Conservation (phyloP, 306 rosid species). For the Hippophae gyantsensis region DNA sequence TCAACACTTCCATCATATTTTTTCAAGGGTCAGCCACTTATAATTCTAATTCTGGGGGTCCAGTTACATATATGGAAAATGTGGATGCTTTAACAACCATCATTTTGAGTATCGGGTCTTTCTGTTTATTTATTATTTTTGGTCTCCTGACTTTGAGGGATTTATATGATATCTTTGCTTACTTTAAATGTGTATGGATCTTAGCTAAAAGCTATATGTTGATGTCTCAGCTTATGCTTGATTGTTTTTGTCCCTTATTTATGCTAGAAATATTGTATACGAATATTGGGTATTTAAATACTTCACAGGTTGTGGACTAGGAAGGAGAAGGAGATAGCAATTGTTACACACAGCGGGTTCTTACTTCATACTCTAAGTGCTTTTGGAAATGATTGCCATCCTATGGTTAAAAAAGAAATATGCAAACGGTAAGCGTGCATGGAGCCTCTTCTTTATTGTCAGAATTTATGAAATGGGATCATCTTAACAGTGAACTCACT, state of each 20-base stretch:
- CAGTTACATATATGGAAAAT: too few species aligned
- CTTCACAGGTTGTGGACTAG: constrained; percentile 70
- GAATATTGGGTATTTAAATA: constrained; percentile 3
- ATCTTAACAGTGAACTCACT: neutral
- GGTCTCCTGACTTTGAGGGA: too few species aligned
- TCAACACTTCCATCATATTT: too few species aligned
- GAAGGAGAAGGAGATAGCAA: constrained; percentile 75
- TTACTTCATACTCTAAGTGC: constrained; percentile 50
- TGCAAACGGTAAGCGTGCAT: constrained; percentile 52
- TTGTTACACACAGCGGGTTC: constrained; percentile 85
- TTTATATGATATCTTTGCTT: too few species aligned
- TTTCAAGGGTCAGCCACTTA: too few species aligned
- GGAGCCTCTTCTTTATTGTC: constrained; percentile 11
- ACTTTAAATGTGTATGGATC: too few species aligned
- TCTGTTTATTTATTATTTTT: too few species aligned
- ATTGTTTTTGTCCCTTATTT: neutral
- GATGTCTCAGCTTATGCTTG: too few species aligned
- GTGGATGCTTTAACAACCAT: too few species aligned
- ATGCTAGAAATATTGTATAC: neutral
- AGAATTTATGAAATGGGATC: neutral
- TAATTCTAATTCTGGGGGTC: too few species aligned
- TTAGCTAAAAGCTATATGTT: too few species aligned
- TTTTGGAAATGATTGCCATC: constrained; percentile 69
- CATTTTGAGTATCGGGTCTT: too few species aligned
- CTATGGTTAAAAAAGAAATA: constrained; percentile 59